A percentile compares a stretch with the other conserved stretches of the same genome.
phyloP scores from a whole-genome alignment of 2,329 filamentous ascomycete species.

The Elsinoe perseae region DNA sequence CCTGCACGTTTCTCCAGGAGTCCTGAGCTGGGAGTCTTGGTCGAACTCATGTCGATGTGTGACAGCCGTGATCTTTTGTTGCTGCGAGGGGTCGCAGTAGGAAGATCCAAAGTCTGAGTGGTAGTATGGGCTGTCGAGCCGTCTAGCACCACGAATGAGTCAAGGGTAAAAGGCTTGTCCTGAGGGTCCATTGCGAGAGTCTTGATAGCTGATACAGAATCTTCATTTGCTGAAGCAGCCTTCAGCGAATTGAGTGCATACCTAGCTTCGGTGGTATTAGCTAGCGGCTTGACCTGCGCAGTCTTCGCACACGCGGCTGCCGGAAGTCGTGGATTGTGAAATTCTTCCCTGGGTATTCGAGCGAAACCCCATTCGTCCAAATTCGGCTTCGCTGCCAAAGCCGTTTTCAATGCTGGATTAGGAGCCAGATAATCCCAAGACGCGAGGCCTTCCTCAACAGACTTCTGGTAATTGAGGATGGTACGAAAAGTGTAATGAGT shows the following conservation, averaged over 20 bases:
- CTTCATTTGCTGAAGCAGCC: not conserved
- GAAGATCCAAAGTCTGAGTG: not conserved
- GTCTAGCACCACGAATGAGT: too few relatives aligned
- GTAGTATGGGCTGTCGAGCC: too few relatives aligned
- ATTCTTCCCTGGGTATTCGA: not conserved
- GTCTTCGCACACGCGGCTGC: not conserved
- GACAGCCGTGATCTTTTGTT: not conserved
- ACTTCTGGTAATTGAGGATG: conserved; percentile 43
- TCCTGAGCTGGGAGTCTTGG: not conserved
- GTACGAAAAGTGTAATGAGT: conserved; percentile 51
- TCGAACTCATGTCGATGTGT: not conserved
- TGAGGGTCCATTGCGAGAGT: not conserved
- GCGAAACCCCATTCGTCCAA: conserved; percentile 44
- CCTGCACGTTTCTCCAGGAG: not conserved
- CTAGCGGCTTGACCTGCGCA: not conserved
- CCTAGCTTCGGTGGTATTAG: not conserved
- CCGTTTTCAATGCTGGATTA: conserved; percentile 17
- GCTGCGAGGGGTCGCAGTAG: not conserved
- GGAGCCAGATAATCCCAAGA: conserved; percentile 44
- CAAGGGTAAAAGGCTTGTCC: too few relatives aligned
- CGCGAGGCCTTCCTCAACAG: conserved; percentile 44
- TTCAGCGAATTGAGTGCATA: not conserved
- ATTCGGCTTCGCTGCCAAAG: conserved; percentile 22
- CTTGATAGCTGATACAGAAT: not conserved
- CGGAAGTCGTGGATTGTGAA: not conserved